Percentiles rank a stretch among this genome's conserved stretches.
phyloP scores from a whole-genome alignment of 2,329 filamentous ascomycete genomes.

The Pseudomassariella vexata region DNA sequence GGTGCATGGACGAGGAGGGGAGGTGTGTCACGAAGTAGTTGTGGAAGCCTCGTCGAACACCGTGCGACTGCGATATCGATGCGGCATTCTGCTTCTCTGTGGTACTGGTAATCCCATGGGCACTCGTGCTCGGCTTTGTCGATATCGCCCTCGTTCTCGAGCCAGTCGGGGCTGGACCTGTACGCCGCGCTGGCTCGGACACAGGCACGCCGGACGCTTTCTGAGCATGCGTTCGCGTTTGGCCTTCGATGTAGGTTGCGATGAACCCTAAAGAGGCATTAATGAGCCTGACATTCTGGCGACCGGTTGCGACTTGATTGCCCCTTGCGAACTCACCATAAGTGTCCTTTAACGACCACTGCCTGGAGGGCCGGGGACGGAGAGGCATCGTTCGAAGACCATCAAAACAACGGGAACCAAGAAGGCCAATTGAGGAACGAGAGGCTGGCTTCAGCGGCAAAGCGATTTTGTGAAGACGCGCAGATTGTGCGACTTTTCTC shows the following conservation, averaged over 20 bases:
- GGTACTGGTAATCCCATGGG: constrained; percentile 2
- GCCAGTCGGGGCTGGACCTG: neutral
- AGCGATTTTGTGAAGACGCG: no score
- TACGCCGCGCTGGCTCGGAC: constrained; percentile 6
- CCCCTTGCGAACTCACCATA: constrained; percentile 24
- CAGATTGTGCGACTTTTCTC: no score
- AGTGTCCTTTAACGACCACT: constrained; percentile 26
- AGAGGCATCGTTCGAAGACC: constrained; percentile 17
- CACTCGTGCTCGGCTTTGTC: constrained; percentile 6
- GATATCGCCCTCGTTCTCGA: constrained; percentile 9
- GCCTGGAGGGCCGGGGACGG: constrained; percentile 15
- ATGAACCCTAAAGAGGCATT: constrained; percentile 23
- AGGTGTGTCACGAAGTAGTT: constrained; percentile 97
- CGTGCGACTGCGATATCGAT: constrained; percentile 7
- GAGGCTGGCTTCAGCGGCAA: no score
- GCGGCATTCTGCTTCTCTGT: constrained; percentile 6
- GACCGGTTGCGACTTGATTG: neutral
- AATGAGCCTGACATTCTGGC: constrained; percentile 5
- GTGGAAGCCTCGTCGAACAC: constrained; percentile 60
- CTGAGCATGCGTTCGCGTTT: constrained; percentile 11
- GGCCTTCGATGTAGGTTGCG: constrained; percentile 21
- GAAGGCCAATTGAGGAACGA: no score
- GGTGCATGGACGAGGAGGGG: constrained; percentile 86
- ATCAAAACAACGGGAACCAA: no score
- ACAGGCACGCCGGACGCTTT: constrained; percentile 3